Evolutionary conservation across 352 stramenopile species (phyloP).

Genomic region (Vaucheria bursata): DNA sequence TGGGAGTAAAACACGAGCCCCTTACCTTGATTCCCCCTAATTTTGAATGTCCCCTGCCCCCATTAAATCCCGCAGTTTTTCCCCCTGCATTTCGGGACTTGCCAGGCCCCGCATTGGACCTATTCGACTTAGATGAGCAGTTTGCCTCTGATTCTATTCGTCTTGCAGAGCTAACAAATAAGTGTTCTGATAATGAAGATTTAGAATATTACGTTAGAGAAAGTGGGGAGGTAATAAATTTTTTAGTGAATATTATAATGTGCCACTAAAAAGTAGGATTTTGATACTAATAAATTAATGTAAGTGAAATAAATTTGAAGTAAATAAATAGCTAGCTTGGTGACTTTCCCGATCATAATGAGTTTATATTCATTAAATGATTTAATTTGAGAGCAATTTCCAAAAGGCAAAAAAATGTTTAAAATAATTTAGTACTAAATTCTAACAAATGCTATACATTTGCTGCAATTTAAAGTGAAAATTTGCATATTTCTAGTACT

Average conservation of each 20-base stretch:
- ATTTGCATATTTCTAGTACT: no score
- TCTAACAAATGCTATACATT: no score
- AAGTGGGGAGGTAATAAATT: constrained; percentile 78
- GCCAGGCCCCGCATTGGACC: constrained; percentile 77
- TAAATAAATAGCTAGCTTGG: neutral
- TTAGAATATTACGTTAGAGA: constrained; percentile 87
- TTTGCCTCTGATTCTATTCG: constrained; percentile 80
- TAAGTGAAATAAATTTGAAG: neutral
- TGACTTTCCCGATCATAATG: constrained; percentile 69
- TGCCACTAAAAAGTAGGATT: neutral
- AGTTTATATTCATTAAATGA: constrained; percentile 84
- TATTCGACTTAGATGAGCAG: constrained; percentile 93
- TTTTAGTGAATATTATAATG: constrained; percentile 63
- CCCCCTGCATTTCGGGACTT: constrained; percentile 76
- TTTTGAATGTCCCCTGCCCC: constrained; percentile 84
- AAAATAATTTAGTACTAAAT: no score
- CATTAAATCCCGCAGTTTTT: constrained; percentile 81
- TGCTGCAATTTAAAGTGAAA: no score
- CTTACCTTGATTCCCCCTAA: constrained; percentile 83
- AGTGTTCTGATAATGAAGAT: constrained; percentile 68
- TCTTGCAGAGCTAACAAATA: constrained; percentile 86
- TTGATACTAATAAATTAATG: neutral
- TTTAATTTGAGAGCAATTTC: constrained; percentile 72
- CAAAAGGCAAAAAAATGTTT: neutral
- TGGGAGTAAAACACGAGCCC: constrained; percentile 86